Evolutionary conservation across 23 red algal species (phyloP), one percentile per base, ranked within the genome.

Genomic region (Agarophyton chilense): DNA sequence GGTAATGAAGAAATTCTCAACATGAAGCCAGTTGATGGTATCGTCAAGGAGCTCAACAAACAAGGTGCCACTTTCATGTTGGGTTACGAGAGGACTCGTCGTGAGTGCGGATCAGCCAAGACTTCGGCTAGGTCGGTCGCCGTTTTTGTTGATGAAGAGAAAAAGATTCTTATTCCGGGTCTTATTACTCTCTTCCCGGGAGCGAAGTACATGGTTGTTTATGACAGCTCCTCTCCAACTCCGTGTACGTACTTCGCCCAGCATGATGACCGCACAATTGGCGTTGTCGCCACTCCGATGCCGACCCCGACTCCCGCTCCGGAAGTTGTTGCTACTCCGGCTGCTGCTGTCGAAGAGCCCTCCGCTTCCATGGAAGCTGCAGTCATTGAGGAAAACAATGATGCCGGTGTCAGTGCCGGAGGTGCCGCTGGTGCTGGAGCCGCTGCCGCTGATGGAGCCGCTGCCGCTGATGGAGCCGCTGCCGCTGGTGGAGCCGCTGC

Each of bases 181-280:
- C 82, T 86, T n/a, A 86, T 86, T 45, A 86, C 82, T 19, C 17
- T 86, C 4, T 86, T 70, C 61, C 82, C 82, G 26, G 82, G 82
- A 49, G 82, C 82, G n/a, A 86, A 86, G 82, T 86, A 86, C 28
- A 86, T 86, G 62, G 33, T 86, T 72, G 82, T 86, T 28, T 86
- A 72, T 41, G 82, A 86, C 18, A 63, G 56, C 41, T 70, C 38
- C 42, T 86, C 82, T 31, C 82, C 82, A 1, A 86, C 82, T 50
- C 82, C 82, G 21, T 86, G 82, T 63, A 86, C 82, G 21, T 86
- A 86, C 45, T 86, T 86, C 47, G 60, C 82, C 64, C 11, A 86
- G 41, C 65, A 71, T 33, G 60, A 36, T 52, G 82, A 86, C 39
- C 45, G 60, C 2, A 44, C 73, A 7, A 86, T 86, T 72, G 82